These are phyloP conservation scores for Claviceps arundinis DNA, from an alignment of 2,329 filamentous ascomycete species.

Conservation along the genomic window DNA sequence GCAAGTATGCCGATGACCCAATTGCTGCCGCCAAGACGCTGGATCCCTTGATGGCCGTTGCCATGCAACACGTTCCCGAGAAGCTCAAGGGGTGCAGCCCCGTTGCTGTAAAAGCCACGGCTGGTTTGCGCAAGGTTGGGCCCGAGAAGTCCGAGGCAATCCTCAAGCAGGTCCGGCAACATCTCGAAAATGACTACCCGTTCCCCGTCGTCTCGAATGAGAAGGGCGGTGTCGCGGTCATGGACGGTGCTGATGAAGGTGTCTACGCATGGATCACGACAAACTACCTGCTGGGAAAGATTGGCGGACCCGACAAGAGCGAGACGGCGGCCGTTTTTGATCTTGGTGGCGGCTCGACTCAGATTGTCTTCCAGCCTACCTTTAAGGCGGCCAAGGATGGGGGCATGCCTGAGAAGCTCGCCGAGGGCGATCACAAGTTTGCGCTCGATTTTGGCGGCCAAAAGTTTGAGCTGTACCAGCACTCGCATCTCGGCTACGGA, in stretches of 20 bases:
- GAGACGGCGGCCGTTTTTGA: slow-evolving; percentile 93
- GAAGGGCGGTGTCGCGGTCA: slow-evolving; percentile 82
- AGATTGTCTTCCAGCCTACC: slow-evolving; percentile 96
- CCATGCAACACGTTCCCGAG: slow-evolving; percentile 72
- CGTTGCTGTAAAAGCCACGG: slow-evolving; percentile 94
- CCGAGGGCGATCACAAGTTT: slow-evolving; percentile 93
- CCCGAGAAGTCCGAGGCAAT: slow-evolving; percentile 70
- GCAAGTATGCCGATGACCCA: slow-evolving; percentile 75
- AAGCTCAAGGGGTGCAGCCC: slow-evolving; percentile 85
- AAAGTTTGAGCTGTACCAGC: slow-evolving; percentile 88
- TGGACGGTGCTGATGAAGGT: slow-evolving; percentile 94
- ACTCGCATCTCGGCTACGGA: slow-evolving; percentile 94
- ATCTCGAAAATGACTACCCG: slow-evolving; percentile 79
- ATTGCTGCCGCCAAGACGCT: slow-evolving; percentile 80
- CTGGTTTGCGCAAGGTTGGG: slow-evolving; percentile 79
- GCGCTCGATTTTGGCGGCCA: slow-evolving; percentile 79
- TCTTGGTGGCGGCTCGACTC: slow-evolving; percentile 89
- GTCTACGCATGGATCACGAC: slow-evolving; percentile 99
- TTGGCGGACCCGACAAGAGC: slow-evolving; percentile 79
- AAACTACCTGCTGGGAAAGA: slow-evolving; percentile 96
- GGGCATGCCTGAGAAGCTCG: slow-evolving; percentile 74
- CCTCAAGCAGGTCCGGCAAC: slow-evolving; percentile 66
- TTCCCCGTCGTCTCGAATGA: slow-evolving; percentile 85
- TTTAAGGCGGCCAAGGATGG: slow-evolving; percentile 62
- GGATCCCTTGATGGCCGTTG: slow-evolving; percentile 76